A percentile compares a stretch with the other conserved stretches of the same genome.
Conservation (phyloP, 2,329 filamentous ascomycete species). For the Malbranchea cinnamomea region DNA sequence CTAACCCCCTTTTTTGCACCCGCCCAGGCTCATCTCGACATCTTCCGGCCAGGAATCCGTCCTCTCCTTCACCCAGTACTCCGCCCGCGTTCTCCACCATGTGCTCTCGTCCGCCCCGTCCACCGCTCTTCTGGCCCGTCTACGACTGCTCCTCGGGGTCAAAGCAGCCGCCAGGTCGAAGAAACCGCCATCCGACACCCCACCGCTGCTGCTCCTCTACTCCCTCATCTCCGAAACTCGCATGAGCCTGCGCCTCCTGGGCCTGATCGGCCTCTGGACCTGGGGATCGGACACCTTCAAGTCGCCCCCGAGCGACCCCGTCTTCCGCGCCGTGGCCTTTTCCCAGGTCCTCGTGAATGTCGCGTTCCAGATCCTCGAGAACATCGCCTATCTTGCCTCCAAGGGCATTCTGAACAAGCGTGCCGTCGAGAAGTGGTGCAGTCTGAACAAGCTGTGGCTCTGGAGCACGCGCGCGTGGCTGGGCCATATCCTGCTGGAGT, state of each 20-base stretch:
- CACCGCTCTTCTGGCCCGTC: conserved; percentile 32
- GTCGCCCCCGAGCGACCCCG: conserved; percentile 27
- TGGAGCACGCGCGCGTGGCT: conserved; percentile 74
- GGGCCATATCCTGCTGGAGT: conserved; percentile 60
- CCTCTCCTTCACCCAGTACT: conserved; percentile 55
- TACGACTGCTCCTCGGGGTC: conserved; percentile 25
- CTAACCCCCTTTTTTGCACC: no score
- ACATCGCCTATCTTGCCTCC: conserved; percentile 58
- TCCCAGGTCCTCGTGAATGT: conserved; percentile 54
- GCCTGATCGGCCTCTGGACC: conserved; percentile 59
- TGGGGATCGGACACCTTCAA: conserved; percentile 53
- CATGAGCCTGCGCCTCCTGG: conserved; percentile 43
- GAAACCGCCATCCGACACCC: conserved; percentile 22
- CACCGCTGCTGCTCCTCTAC: conserved; percentile 35
- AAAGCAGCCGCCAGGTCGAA: conserved; percentile 18
- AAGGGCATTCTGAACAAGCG: conserved; percentile 50
- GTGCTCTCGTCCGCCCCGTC: conserved; percentile 40
- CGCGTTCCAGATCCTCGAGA: conserved; percentile 67
- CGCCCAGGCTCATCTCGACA: conserved; percentile 49
- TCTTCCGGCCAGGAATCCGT: conserved; percentile 54
- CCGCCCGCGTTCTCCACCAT: conserved; percentile 45
- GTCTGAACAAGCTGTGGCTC: conserved; percentile 46
- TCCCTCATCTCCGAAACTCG: conserved; percentile 35
- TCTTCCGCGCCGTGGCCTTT: conserved; percentile 42
- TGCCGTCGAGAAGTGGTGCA: conserved; percentile 29